Evolutionary conservation across 1,284 basidiomycete species (phyloP), one percentile per base, ranked within the genome.

Genomic region (Cerioporus squamosus): DNA sequence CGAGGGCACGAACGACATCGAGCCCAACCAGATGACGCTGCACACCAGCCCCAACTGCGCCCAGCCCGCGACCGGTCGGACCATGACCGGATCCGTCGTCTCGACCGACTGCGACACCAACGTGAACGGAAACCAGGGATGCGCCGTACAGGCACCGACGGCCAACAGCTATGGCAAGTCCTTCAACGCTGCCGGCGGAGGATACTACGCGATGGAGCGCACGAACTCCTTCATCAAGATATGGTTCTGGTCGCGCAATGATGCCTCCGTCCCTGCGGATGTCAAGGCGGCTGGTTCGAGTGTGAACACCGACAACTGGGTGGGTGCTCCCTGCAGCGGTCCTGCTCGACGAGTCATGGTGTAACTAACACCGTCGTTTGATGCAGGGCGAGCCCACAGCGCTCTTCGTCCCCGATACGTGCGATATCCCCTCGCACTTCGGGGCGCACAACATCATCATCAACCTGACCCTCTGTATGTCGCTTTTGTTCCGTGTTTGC

Each of bases 371-470:
- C 15, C 2, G 15, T 36, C n/a, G 29, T 29, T 29, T n/a, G n/a
- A n/a, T 24, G 22, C 33, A 85, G 85, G 85, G 85, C 4, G 80
- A 74, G 0, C 85, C 86, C 2, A 65, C 68, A 17, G 86, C 86
- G 4, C 76, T 77, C 64, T 87, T 88, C 75, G 83, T 86, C 5
- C 78, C 75, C 64, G 81, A 77, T 6, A 69, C 72, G 38, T 87
- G 84, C 68, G 73, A 82, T 50, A 78, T 87, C 51, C 70, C 68
- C 29, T 75, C 73, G 2, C 76, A 82, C 51, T 86, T 89, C 68
- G 81, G 79, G 10, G 70, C 79, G 7, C 79, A 87, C 65, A 84
- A 85, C 56, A 86, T 87, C 62, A 77, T 88, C 45, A 85, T 88
- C 69, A 84, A 88, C 65, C 66, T 81, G 60, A 78, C 75, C 22